These are phyloP conservation scores for Cutaneotrichosporon sp. DNA, from an alignment of 1,284 basidiomycete genomes.

Conservation along the genomic window DNA sequence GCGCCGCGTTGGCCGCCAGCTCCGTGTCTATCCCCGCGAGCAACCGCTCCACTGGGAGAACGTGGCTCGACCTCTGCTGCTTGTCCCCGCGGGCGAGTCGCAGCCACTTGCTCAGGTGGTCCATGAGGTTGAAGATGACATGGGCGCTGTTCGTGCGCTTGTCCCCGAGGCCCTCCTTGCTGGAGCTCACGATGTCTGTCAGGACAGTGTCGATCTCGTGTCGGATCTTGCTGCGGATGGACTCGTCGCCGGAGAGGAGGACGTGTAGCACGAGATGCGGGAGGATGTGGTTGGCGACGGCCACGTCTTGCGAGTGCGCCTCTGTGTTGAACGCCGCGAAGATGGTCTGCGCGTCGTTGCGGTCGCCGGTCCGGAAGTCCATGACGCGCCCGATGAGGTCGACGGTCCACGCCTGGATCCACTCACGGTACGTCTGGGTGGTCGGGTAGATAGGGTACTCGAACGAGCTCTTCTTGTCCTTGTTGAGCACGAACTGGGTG, in stretches of 20 bases:
- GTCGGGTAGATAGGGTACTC: slow-evolving; percentile 71
- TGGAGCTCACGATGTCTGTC: slow-evolving; percentile 75
- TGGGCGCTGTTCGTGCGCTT: slow-evolving; percentile 85
- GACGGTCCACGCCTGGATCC: slow-evolving; percentile 88
- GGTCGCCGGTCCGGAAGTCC: slow-evolving; percentile 16
- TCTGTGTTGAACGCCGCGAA: slow-evolving; percentile 80
- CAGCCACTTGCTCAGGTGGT: slow-evolving; percentile 92
- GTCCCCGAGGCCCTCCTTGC: slow-evolving; percentile 64
- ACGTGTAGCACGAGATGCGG: slow-evolving; percentile 90
- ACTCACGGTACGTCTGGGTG: slow-evolving; percentile 85
- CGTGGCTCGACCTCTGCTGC: slow-evolving; percentile 43
- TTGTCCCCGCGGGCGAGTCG: slow-evolving; percentile 58
- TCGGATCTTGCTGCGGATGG: slow-evolving; percentile 67
- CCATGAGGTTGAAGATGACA: slow-evolving; percentile 91
- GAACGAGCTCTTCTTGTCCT: slow-evolving; percentile 46
- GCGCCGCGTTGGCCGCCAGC: slow-evolving; percentile 88
- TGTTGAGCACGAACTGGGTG: slow-evolving; percentile 62
- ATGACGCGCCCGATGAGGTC: slow-evolving; percentile 71
- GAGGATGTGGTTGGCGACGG: slow-evolving; percentile 84
- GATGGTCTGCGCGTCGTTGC: slow-evolving; percentile 57
- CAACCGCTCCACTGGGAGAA: slow-evolving; percentile 66
- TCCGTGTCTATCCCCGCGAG: slow-evolving; percentile 82
- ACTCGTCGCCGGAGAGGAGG: slow-evolving; percentile 71
- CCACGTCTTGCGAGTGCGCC: slow-evolving; percentile 84
- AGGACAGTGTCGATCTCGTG: slow-evolving; percentile 79